Base-by-base conservation (phyloP, 1,284 basidiomycete genomes). In the Ustilago curta region DNA sequence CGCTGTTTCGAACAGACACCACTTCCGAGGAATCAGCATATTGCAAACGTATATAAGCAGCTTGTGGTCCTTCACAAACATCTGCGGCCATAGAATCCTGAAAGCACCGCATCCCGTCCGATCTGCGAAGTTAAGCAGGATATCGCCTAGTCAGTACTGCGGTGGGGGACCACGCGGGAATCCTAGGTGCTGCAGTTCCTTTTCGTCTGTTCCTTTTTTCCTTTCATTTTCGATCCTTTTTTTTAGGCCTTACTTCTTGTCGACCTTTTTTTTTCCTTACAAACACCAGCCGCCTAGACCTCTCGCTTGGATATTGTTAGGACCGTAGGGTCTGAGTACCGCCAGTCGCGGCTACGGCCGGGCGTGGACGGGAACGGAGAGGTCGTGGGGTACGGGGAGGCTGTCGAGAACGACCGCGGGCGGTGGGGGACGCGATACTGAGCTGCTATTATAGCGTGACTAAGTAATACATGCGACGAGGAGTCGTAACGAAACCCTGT, bases 91-190 rank as follows among this genome's bases (percentile, higher is more conserved):
- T 90, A 90, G 89, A 89, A 90, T 89, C 88, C 87, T 88, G 90
- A 90, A 90, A 91, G 88, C 89, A 91, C 90, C 88, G 89, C 90
- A 91, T 91, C 90, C 90, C 88, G 89, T 91, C 90, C 85, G 90
- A 91, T 91, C 90, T 91, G 90, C 88, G 89, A 88, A 91, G 90
- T 90, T 90, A 91, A 91, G 88, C 89, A 87, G 88, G 88, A 90
- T 91, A 89, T 90, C 88, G 89, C 89, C 88, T 86, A 90, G 90
- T 90, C 90, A 91, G 90, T 91, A 91, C 90, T 90, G 91, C 88
- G 90, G 90, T 91, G 90, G 90, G 90, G 90, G 90, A 91, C 90
- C 90, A 91, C 89, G 88, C 87, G 89, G 90, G 90, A 91, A 91
- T 91, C 90, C 90, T 90, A 87, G 89, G 89, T 91, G 90, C 89